Evolutionary conservation across 352 stramenopile genomes (phyloP).

Genomic region (Phytophthora pluvialis): DNA sequence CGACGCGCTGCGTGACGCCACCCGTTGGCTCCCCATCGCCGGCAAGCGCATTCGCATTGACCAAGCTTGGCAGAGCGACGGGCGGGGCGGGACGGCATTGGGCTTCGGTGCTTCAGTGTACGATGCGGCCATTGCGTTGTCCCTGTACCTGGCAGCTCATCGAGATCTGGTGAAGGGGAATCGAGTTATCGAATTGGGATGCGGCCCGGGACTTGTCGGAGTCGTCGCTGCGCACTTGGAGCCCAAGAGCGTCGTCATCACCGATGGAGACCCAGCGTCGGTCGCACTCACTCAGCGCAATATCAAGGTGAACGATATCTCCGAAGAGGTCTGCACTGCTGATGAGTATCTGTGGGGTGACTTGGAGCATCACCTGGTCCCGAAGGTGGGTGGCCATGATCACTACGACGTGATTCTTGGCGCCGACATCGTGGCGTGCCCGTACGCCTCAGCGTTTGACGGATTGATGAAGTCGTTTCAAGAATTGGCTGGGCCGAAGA

Average conservation of each 20-base stretch:
- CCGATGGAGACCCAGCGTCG: slow-evolving; percentile 74
- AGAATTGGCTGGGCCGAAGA: slow-evolving; percentile 45
- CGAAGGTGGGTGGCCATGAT: slow-evolving; percentile 10
- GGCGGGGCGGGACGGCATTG: slow-evolving; percentile 69
- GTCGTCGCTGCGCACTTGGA: slow-evolving; percentile 66
- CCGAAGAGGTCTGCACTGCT: slow-evolving; percentile 34
- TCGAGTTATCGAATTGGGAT: slow-evolving; percentile 76
- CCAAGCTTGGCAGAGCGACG: slow-evolving; percentile 81
- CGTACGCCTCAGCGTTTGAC: slow-evolving; percentile 75
- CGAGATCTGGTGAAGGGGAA: slow-evolving; percentile 54
- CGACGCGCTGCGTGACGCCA: slow-evolving; percentile 66
- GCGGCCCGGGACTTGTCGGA: slow-evolving; percentile 74
- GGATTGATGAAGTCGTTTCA: slow-evolving; percentile 61
- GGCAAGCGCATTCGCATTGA: slow-evolving; percentile 64
- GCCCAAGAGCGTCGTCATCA: slow-evolving; percentile 57
- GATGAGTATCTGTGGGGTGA: slow-evolving; percentile 74
- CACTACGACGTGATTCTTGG: slow-evolving; percentile 79
- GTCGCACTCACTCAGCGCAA: slow-evolving; percentile 73
- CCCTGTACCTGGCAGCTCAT: slow-evolving; percentile 76
- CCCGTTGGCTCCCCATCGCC: slow-evolving; percentile 74
- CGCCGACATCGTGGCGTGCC: slow-evolving; percentile 85
- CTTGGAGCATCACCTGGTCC: slow-evolving; percentile 33
- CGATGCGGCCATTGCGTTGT: slow-evolving; percentile 77
- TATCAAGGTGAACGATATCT: slow-evolving; percentile 37
- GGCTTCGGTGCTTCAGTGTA: slow-evolving; percentile 88